Evolutionary conservation across 805 yeast species (phyloP), one percentile per base, ranked within the genome.

Genomic region (Myxozyma sirexii): DNA sequence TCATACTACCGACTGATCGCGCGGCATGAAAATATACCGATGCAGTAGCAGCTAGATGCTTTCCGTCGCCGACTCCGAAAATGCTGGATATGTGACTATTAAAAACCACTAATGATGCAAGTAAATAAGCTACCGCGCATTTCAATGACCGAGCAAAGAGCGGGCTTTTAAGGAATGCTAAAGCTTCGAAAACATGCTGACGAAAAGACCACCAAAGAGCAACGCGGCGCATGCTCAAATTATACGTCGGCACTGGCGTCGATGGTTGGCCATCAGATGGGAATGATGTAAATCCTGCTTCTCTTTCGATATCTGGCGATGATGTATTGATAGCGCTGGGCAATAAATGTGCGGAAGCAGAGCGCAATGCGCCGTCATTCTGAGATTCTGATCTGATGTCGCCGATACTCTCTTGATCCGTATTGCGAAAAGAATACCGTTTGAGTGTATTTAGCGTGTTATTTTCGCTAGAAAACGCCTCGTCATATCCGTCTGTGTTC

Each of bases 11-110:
- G 57, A 82, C 81, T 0, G 94, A 80, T 50, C 96, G 73, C 1
- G 92, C 81, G 0, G 96, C 90, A 69, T 89, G 94, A 76, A 90
- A 89, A 72, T 90, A 90, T 1, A 89, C 94, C 0, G 89, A 87
- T 8, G 86, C 86, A 0, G 96, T 90, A 39, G 96, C 90, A 2
- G 87, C 84, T 64, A 88, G 80, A 75, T 89, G 96, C 70, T 89
- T 89, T 10, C 87, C 83, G 72, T 87, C 92, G 26, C 88, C 79
- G 37, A 74, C 70, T 0, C 96, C 96, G 44, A 88, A 70, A 1
- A 83, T 60, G 17, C 72, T 67, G 10, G 84, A 78, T 2, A 73
- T 58, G 15, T 69, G 49, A 5, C 74, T 73, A n/a, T 72, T 66
- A 71, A 86, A 88, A 17, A 89, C 94, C 0, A 85, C 88, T 57